Conservation (phyloP, 2,329 filamentous ascomycete genomes). For the Chalara sp. region DNA sequence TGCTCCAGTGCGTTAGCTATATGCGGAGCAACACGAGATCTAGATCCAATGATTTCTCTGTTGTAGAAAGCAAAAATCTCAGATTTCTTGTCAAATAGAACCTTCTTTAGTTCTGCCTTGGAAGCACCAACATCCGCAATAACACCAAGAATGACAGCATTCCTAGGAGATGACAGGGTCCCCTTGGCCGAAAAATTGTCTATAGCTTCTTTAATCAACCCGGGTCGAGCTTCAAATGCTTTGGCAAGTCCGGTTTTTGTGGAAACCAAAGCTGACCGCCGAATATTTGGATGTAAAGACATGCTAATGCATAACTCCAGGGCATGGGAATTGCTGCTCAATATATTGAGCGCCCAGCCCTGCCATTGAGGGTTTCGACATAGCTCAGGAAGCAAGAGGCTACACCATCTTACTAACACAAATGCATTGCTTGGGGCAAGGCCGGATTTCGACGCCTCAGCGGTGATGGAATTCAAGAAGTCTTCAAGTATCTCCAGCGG, state of each 20-base stretch:
- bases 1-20: conserved; percentile 68
- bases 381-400: conserved; percentile 67
- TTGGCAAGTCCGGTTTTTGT: conserved; percentile 75
- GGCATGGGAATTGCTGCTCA: conserved; percentile 63
- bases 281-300: conserved; percentile 56
- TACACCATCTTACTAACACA: conserved; percentile 86
- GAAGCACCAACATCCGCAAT: conserved; percentile 82
- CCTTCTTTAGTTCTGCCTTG: conserved; percentile 52
- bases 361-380: conserved; percentile 57
- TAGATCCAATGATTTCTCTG: conserved; percentile 78
- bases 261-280: conserved; percentile 67
- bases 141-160: conserved; percentile 74
- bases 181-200: conserved; percentile 63
- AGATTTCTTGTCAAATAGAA: conserved; percentile 60
- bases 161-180: conserved; percentile 54
- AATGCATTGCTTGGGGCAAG: conserved; percentile 79
- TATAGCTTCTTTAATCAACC: conserved; percentile 45
- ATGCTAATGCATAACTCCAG: conserved; percentile 71
- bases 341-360: conserved; percentile 55
- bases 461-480: conserved; percentile 60
- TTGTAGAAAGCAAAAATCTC: conserved; percentile 77
- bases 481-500: conserved; percentile 52
- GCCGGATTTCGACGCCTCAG: conserved; percentile 68
- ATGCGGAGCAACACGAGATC: conserved; percentile 62
- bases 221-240: conserved; percentile 41